Evolutionary conservation across 352 stramenopile genomes (phyloP), one percentile per base, ranked within the genome.

Genomic region (Pythium phragmiticola): DNA sequence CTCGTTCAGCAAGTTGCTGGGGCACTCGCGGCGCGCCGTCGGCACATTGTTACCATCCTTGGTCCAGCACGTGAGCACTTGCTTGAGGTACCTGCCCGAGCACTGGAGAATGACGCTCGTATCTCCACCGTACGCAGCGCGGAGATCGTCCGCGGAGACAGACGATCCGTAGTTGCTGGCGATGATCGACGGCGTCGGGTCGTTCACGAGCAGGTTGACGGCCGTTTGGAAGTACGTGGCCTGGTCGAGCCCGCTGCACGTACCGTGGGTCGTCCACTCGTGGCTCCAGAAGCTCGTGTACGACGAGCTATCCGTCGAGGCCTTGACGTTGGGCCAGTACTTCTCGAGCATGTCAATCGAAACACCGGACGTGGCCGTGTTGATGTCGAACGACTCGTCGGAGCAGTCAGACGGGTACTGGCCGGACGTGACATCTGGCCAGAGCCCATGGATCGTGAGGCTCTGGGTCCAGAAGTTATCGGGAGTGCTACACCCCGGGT

Each of bases 201-300:
- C 72, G 52, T 76, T 88, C 48, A 69, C 69, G 23, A 92, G 74
- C 63, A 94, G 70, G 37, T 80, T 73, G 17, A 97, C 68, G 4
- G 88, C 89, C 26, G 76, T 59, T 34, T 73, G 69, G 70, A 97
- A 97, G 74, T 96, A 97, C 41, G 76, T 76, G 34, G 82, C 63
- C 73, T 97, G 88, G 30, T 65, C 52, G 7, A 98, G 73, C 0
- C 88, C 88, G 8, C 83, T 90, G 74, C 92, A 98, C 33, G 92
- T 97, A 21, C 92, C 92, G 68, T 98, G 92, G 42, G 90, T 90
- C 14, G 61, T 80, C 92, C 92, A 98, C 69, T 98, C 92, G 70
- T 98, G 91, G 54, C 80, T 73, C 91, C 90, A 98, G 66, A 98
- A 98, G 48, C 83, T 72, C 33, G 69, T 76, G 78, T 86, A 93